Evolutionary conservation across 116 monocot species (phyloP).

Genomic region (Papilionanthe hybrid): DNA sequence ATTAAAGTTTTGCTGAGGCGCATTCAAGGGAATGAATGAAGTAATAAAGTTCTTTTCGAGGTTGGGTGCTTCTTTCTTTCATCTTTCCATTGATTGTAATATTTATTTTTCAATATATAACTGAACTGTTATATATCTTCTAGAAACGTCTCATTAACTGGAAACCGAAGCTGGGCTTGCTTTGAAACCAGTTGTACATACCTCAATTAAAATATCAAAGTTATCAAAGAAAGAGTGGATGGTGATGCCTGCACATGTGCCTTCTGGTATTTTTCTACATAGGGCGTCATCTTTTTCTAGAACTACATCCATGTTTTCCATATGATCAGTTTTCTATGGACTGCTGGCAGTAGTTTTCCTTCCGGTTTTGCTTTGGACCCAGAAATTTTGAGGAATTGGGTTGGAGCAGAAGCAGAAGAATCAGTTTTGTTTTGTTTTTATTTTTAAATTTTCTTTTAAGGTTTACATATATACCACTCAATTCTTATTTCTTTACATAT

Average conservation of each 20-base stretch:
- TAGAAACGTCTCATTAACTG: no score
- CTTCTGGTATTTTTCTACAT: neutral
- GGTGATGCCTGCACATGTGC: neutral
- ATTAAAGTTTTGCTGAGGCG: constrained; percentile 37
- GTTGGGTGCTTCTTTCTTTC: neutral
- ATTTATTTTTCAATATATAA: neutral
- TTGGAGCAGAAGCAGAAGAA: neutral
- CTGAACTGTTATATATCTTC: neutral
- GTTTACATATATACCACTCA: no score
- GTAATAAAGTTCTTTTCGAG: neutral
- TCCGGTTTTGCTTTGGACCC: no score
- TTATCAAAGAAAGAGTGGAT: neutral
- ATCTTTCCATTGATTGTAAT: neutral
- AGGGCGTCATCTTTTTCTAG: neutral
- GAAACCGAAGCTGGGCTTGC: no score
- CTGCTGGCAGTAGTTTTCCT: no score
- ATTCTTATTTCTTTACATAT: no score
- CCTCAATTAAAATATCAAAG: neutral
- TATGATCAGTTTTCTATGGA: neutral
- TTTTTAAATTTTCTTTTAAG: no score
- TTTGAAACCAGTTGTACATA: neutral
- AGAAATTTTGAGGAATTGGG: neutral
- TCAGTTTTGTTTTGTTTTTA: neutral
- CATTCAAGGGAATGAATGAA: constrained; percentile 27
- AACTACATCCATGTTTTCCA: neutral